phyloP scores from a whole-genome alignment of 139 green algal genomes.

The Tetraselmis chui region DNA sequence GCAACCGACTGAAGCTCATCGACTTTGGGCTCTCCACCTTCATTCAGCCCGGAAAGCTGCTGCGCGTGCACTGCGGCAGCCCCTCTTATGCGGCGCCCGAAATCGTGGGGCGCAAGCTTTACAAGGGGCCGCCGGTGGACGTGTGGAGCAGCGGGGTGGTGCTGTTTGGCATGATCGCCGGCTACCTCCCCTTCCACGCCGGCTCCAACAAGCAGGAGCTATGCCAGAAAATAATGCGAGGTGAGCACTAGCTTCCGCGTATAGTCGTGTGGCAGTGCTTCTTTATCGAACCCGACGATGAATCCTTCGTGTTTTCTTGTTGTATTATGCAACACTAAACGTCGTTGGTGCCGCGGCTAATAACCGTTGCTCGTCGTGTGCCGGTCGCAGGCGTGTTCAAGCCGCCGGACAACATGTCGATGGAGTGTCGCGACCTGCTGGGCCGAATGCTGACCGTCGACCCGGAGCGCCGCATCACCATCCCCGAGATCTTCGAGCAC shows the following conservation, averaged over 20 bases:
- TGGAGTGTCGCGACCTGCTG: conserved; percentile 36
- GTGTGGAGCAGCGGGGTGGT: conserved; percentile 80
- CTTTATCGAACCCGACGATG: no score
- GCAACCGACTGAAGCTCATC: conserved; percentile 56
- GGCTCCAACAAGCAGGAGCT: conserved; percentile 59
- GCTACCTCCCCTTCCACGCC: conserved; percentile 75
- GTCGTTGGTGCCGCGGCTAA: no score
- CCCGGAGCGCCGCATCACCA: conserved; percentile 44
- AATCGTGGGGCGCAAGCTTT: conserved; percentile 56
- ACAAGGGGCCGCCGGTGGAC: conserved; percentile 53
- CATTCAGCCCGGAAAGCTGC: conserved; percentile 40
- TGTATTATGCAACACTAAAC: no score
- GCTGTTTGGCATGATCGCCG: conserved; percentile 79
- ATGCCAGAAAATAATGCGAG: conserved; percentile 64
- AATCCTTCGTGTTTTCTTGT: no score
- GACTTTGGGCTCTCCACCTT: conserved; percentile 70
- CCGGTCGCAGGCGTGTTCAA: conserved; percentile 24
- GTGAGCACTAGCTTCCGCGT: background rate
- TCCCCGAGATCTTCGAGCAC: conserved; percentile 36
- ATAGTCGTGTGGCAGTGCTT: no score
- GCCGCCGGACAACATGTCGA: conserved; percentile 17
- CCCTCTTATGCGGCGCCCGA: conserved; percentile 57
- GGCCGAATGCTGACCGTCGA: conserved; percentile 68
- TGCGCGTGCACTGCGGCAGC: conserved; percentile 57
- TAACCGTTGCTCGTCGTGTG: no score